A percentile compares a stretch with the other conserved stretches of the same genome.
Conservation (phyloP, 768 basidiomycete genomes). For the Panus rudis region DNA sequence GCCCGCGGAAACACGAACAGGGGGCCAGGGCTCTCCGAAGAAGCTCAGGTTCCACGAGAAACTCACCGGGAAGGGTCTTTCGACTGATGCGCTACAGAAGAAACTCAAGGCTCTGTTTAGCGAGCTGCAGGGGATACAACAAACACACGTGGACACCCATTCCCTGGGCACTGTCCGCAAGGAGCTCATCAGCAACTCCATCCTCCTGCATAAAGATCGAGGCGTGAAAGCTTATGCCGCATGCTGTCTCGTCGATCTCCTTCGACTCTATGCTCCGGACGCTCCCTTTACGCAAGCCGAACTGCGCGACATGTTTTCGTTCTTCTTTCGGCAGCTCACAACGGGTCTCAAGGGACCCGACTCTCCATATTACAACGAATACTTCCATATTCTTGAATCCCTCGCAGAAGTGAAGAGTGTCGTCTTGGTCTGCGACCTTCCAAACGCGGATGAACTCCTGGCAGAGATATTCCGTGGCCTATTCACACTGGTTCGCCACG, state of each 20-base stretch:
- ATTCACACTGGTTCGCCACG: slow-evolving; percentile 72
- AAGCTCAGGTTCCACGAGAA: slow-evolving; percentile 78
- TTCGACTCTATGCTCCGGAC: slow-evolving; percentile 92
- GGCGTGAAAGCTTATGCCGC: slow-evolving; percentile 94
- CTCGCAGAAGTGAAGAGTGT: slow-evolving; percentile 93
- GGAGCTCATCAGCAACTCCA: slow-evolving; percentile 71
- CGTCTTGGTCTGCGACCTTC: slow-evolving; percentile 88
- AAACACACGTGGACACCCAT: slow-evolving; percentile 71
- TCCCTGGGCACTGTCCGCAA: slow-evolving; percentile 67
- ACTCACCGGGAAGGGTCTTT: slow-evolving; percentile 66
- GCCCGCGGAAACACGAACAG: slow-evolving; percentile 70
- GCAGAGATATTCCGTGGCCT: slow-evolving; percentile 76
- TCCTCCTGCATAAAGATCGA: slow-evolving; percentile 91
- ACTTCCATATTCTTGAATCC: slow-evolving; percentile 91
- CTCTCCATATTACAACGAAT: slow-evolving; percentile 83
- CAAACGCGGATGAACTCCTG: slow-evolving; percentile 79
- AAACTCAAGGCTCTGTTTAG: slow-evolving; percentile 75
- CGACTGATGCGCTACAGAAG: slow-evolving; percentile 79
- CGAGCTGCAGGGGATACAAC: slow-evolving; percentile 78
- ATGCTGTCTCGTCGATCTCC: slow-evolving; percentile 90
- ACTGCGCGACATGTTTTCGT: slow-evolving; percentile 93
- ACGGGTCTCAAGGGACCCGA: slow-evolving; percentile 70
- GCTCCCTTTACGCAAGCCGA: slow-evolving; percentile 89
- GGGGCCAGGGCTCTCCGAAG: slow-evolving; percentile 42
- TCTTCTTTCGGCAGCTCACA: slow-evolving; percentile 85